Base-by-base conservation (phyloP, 805 yeast genomes). In the Metschnikowia kofuensis region DNA sequence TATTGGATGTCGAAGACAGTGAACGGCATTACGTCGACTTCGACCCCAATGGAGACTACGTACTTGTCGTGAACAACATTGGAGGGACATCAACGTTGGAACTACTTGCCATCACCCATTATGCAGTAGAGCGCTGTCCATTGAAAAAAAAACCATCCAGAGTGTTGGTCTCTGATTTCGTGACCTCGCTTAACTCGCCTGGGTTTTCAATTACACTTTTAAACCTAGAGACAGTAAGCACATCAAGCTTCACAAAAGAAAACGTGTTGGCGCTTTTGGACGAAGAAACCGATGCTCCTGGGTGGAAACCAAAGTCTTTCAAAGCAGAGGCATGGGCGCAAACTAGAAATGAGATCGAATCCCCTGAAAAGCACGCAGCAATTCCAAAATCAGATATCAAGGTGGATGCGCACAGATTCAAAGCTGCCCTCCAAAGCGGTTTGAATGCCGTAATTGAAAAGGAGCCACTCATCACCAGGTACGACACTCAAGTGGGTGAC, bases 401-500 rank as follows among this genome's bases (percentile, higher is more conserved):
- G 36, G 54, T 72, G 6, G 72, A 72, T 48, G 63, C 64, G 3
- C 44, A 48, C 7, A 82, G 79, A 36, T 84, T 87, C 48, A 70
- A 79, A 45, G 63, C 66, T 7, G 68, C 84, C 7, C 69, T 85
- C 38, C 70, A 76, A 28, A 78, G 78, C n/a, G 67, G 66, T 4
- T 57, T 73, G 58, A 32, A 64, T 7, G 53, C 53, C 10, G 55
- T 74, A 39, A 61, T 68, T 7, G 54, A 64, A 38, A 54, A 58
- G 42, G 97, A 91, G 66, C 94, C 96, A 2, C 79, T 81, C 58
- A 85, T 91, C 60, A 91, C 97, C 1, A 77, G 81, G 47, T 83
- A 87, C 56, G 98, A 91, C 61, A 86, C 95, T 1, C 76, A 83
- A 56, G 97, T 92, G 1, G 98, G 98, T 49, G 98, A 91, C 65